Evolutionary conservation across 345 rosid species (phyloP).

Genomic region (Citrus maxima): DNA sequence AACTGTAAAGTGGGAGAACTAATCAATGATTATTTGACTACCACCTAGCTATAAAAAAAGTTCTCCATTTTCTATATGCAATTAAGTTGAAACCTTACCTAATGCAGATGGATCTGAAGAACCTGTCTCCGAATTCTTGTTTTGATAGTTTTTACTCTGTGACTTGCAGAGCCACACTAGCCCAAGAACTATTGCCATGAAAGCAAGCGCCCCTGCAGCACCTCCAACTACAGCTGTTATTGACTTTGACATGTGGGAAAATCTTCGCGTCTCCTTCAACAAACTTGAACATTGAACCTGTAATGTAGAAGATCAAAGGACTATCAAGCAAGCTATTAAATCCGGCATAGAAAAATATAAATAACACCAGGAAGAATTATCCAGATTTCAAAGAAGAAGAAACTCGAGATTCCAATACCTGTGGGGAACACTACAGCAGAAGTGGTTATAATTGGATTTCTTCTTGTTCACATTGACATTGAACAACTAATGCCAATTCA

Average conservation of each 20-base stretch:
- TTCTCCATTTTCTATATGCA: background rate
- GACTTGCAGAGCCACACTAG: constrained; percentile 45
- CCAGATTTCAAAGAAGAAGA: constrained; percentile 6
- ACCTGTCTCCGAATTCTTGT: constrained; percentile 48
- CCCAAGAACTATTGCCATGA: constrained; percentile 25
- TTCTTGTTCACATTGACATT: constrained; percentile 17
- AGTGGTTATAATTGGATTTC: constrained; percentile 12
- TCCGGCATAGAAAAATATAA: background rate
- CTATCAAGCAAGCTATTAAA: background rate
- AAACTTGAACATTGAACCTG: constrained; percentile 38
- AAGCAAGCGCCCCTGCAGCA: constrained; percentile 38
- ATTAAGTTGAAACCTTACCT: constrained; percentile 24
- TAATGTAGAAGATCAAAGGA: constrained; percentile 12
- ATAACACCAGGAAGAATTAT: background rate
- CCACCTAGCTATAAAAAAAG: background rate
- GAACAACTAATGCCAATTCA: background rate
- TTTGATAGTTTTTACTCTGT: constrained; percentile 21
- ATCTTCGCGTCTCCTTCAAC: constrained; percentile 15
- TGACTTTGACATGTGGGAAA: constrained; percentile 33
- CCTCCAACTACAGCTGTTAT: constrained; percentile 36
- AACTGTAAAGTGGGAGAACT: constrained; percentile 17
- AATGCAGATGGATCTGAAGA: constrained; percentile 59
- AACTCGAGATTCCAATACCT: constrained; percentile 13
- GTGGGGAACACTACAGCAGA: constrained; percentile 15
- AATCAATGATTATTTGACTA: background rate